These are phyloP conservation scores for Ophiocordyceps camponoti-floridani DNA, from an alignment of 2,329 filamentous ascomycete genomes.

Conservation along the genomic window DNA sequence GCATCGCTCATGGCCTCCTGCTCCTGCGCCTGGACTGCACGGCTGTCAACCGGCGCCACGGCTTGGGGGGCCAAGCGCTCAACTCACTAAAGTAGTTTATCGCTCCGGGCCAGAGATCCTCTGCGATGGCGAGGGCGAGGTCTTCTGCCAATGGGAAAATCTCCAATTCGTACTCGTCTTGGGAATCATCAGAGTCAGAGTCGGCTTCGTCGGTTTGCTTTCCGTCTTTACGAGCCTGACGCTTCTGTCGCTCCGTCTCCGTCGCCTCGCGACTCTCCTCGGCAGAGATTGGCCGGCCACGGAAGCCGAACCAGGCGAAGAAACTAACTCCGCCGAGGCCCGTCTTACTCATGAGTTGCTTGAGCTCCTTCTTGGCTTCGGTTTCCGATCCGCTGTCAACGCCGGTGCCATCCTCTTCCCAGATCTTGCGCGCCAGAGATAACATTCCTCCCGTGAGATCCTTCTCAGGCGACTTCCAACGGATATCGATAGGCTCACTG, in stretches of 20 bases:
- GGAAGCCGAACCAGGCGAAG: conserved; percentile 80
- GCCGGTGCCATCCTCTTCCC: conserved; percentile 34
- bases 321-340: conserved; percentile 56
- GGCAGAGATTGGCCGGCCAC: conserved; percentile 48
- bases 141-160: conserved; percentile 81
- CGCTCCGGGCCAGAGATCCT: conserved; percentile 78
- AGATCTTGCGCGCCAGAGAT: conserved; percentile 52
- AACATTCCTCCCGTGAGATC: conserved; percentile 72
- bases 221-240: conserved; percentile 27
- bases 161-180: conserved; percentile 54
- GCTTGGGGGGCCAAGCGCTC: neutral
- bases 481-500: conserved; percentile 73
- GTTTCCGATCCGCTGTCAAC: conserved; percentile 16
- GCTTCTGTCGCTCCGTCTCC: conserved; percentile 41
- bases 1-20: conserved; percentile 47
- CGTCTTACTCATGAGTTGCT: conserved; percentile 38
- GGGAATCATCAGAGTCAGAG: conserved; percentile 40
- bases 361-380: conserved; percentile 29
- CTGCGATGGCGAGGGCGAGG: conserved; percentile 60
- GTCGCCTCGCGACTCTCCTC: conserved; percentile 50
- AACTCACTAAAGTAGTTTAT: conserved; percentile 80
- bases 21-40: conserved; percentile 36
- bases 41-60: neutral
- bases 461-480: conserved; percentile 57
- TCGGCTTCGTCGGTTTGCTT: conserved; percentile 33